A percentile compares a stretch with the other conserved stretches of the same genome.
Conservation (phyloP, 805 yeast species). For the Suhomyces xylopsoci region DNA sequence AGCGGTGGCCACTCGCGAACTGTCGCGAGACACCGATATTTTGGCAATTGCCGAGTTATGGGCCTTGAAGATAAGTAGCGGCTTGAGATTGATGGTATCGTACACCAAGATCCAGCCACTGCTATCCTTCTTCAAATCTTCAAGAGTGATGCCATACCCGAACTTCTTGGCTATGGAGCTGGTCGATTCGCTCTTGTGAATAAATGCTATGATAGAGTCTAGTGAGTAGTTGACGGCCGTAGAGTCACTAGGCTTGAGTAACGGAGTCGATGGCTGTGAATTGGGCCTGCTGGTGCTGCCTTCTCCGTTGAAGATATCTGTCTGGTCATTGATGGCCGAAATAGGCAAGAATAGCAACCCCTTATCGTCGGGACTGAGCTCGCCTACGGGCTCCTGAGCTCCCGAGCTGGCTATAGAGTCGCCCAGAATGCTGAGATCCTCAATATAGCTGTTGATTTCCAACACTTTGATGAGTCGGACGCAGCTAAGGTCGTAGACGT, state of each 20-base stretch:
- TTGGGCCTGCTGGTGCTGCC: slow-evolving; percentile 3
- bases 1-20: slow-evolving; percentile 36
- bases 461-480: slow-evolving; percentile 64
- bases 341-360: slow-evolving; percentile 37
- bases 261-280: slow-evolving; percentile 11
- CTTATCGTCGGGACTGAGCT: slow-evolving; percentile 33
- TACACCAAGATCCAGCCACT: slow-evolving; percentile 41
- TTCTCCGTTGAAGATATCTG: slow-evolving; percentile 28
- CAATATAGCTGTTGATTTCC: slow-evolving; percentile 19
- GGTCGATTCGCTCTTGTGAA: slow-evolving; percentile 17
- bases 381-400: slow-evolving; percentile 26
- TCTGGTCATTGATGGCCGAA: slow-evolving; percentile 24
- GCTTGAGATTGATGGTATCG: slow-evolving; percentile 33
- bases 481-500: slow-evolving; percentile 85
- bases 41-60: slow-evolving; percentile 37
- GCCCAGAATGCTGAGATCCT: neutral
- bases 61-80: slow-evolving; percentile 36
- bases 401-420: neutral
- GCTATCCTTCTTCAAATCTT: slow-evolving; percentile 26
- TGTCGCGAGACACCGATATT: slow-evolving; percentile 26
- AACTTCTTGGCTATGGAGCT: slow-evolving; percentile 5
- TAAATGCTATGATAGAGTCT: slow-evolving; percentile 22
- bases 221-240: slow-evolving; percentile 11
- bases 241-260: slow-evolving; percentile 19
- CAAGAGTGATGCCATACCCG: slow-evolving; percentile 15